These are phyloP conservation scores for Phylloporus arenicola DNA, from an alignment of 768 basidiomycete genomes.

Conservation along the genomic window DNA sequence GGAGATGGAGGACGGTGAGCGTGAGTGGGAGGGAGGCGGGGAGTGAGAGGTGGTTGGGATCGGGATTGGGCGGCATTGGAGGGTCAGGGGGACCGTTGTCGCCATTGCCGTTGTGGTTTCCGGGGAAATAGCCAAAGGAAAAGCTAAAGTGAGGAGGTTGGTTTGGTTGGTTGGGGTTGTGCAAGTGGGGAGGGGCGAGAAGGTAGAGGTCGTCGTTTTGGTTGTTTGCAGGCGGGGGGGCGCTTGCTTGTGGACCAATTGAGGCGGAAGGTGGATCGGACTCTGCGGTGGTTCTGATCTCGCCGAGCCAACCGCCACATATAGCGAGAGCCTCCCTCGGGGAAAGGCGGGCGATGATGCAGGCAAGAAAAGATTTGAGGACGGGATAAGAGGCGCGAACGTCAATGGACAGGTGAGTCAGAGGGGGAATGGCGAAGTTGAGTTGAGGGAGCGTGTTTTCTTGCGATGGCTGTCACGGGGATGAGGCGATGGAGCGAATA, in stretches of 20 bases:
- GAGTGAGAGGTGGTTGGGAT: slow-evolving; percentile 21
- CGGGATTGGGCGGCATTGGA: slow-evolving; percentile 1
- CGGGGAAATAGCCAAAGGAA: not conserved
- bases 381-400: slow-evolving; percentile 31
- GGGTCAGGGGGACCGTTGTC: not conserved
- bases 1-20: slow-evolving; percentile 27
- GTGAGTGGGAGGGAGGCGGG: slow-evolving; percentile 32
- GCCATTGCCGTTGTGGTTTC: not conserved
- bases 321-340: slow-evolving; percentile 28
- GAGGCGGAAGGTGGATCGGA: not conserved
- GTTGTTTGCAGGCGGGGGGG: too few relatives aligned
- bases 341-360: slow-evolving; percentile 21
- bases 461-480: not conserved
- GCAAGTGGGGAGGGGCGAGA: too few relatives aligned
- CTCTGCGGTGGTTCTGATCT: slow-evolving; percentile 25
- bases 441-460: slow-evolving; percentile 6
- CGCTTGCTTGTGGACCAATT: not conserved
- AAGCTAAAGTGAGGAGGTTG: too few relatives aligned
- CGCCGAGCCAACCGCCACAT: slow-evolving; percentile 31
- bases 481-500: not conserved
- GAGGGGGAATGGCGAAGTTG: slow-evolving; percentile 30
- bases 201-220: too few relatives aligned
- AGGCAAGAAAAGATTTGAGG: slow-evolving; percentile 13
- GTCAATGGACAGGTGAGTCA: slow-evolving; percentile 53
- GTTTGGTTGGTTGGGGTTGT: too few relatives aligned